Evolutionary conservation across 164 flowering plant genomes (phyloP), one percentile per base, ranked within the genome.

Genomic region (Dillenia turbinata): DNA sequence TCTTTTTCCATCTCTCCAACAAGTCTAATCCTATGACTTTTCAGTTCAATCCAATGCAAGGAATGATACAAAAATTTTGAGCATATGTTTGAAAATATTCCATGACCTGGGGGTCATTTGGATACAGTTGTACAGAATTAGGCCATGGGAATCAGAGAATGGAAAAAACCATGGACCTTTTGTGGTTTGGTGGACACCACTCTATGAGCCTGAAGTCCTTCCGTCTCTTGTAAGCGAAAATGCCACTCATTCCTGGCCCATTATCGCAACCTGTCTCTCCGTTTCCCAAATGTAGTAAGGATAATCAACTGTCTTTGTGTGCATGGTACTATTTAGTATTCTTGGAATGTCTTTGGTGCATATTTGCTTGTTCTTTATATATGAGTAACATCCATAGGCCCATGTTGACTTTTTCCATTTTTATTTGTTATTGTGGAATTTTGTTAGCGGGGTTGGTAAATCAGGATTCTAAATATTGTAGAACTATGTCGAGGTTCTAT

Each of bases 161-260:
- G 69, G 61, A 70, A 74, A 15, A 52, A 65, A 8, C 12, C 8
- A 54, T 64, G 68, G 13, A 78, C 78, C 1, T 70, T 67, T 44
- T 77, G 79, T 40, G 73, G 77, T 68, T 71, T 73, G 12, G 80
- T 77, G 12, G 72, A 49, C 59, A 62, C 71, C 1, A 77, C 33
- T 1, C 78, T 74, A 44, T 67, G 47, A 2, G 66, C 16, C 80
- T 76, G 74, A 49, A 77, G 58, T 12, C 80, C 80, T 11, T 78
- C 80, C 2, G 71, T 22, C 13, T 52, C 47, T 77, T 77, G 65
- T 81, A 75, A 53, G 81, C 81, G 0, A 77, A 57, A 11, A 80
- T 77, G 47, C 83, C 83, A 12, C 83, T 77, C 2, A 72, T 47
- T 26, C 83, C 83, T 1, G 79, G 79, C 83, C 83, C 9, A 73